Evolutionary conservation across 306 rosid genomes (phyloP).

Genomic region (Coriaria nepalensis): DNA sequence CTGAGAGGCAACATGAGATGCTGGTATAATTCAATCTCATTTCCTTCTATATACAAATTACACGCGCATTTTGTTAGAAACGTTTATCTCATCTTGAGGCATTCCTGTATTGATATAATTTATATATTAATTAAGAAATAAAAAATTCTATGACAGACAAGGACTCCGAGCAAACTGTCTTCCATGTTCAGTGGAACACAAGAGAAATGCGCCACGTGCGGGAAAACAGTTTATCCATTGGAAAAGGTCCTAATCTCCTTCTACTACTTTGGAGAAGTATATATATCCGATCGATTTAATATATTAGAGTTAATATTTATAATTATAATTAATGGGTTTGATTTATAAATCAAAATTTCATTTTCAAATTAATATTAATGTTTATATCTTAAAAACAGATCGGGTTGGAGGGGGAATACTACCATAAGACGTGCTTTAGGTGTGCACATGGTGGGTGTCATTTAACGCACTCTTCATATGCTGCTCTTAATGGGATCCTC

Average conservation of each 20-base stretch:
- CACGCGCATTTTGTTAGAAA: not conserved
- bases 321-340: too few relatives aligned
- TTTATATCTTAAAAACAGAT: conserved; percentile 33
- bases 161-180: conserved; percentile 69
- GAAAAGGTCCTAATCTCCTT: conserved; percentile 54
- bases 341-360: too few relatives aligned
- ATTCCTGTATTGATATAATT: not conserved
- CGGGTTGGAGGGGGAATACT: conserved; percentile 71
- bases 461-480: conserved; percentile 78
- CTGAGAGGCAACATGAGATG: conserved; percentile 44
- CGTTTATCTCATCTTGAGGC: not conserved
- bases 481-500: conserved; percentile 89
- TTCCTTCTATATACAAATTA: not conserved
- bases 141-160: conserved; percentile 24
- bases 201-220: conserved; percentile 78
- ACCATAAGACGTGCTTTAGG: conserved; percentile 85
- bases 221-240: conserved; percentile 80
- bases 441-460: conserved; percentile 94
- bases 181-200: conserved; percentile 79
- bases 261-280: not conserved
- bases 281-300: too few relatives aligned
- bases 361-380: too few relatives aligned
- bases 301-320: too few relatives aligned
- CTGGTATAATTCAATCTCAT: conserved; percentile 13
- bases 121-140: not conserved